Percentiles rank a stretch among this genome's conserved stretches.
phyloP scores from a whole-genome alignment of 202 grass and related monocot genomes.

The Hordeum pubiflorum region DNA sequence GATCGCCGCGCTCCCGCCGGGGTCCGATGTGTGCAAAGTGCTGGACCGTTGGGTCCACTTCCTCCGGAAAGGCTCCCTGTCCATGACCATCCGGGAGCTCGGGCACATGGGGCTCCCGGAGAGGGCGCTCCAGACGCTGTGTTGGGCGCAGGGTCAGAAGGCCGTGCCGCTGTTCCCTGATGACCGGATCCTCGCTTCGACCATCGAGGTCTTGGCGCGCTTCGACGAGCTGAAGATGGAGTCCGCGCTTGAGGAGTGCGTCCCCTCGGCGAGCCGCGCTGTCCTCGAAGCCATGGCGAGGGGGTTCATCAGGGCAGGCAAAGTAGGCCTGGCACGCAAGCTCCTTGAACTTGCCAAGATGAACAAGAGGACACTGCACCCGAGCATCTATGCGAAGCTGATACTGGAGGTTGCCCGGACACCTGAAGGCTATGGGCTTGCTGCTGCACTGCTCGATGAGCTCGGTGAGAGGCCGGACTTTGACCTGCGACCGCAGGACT shows the following conservation, averaged over 20 bases:
- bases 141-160: constrained; percentile 62
- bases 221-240: constrained; percentile 45
- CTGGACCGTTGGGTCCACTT: constrained; percentile 56
- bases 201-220: constrained; percentile 64
- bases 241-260: constrained; percentile 41
- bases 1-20: constrained; percentile 37
- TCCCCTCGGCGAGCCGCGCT: constrained; percentile 47
- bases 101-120: constrained; percentile 74
- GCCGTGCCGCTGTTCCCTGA: constrained; percentile 47
- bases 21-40: constrained; percentile 39
- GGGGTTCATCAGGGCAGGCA: constrained; percentile 65
- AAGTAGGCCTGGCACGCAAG: constrained; percentile 41
- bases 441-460: constrained; percentile 43
- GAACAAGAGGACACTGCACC: constrained; percentile 46
- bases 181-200: constrained; percentile 54
- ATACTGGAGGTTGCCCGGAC: constrained; percentile 50
- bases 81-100: constrained; percentile 76
- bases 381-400: constrained; percentile 55
- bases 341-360: constrained; percentile 56
- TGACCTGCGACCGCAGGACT: constrained; percentile 48
- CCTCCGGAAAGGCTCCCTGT: constrained; percentile 76
- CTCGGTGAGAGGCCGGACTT: constrained; percentile 53
- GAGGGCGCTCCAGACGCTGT: constrained; percentile 65
- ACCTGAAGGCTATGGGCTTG: constrained; percentile 64
- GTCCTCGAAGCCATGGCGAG: constrained; percentile 67